Conservation (phyloP, 352 stramenopile species). For the Phytophthora cryptogea region DNA sequence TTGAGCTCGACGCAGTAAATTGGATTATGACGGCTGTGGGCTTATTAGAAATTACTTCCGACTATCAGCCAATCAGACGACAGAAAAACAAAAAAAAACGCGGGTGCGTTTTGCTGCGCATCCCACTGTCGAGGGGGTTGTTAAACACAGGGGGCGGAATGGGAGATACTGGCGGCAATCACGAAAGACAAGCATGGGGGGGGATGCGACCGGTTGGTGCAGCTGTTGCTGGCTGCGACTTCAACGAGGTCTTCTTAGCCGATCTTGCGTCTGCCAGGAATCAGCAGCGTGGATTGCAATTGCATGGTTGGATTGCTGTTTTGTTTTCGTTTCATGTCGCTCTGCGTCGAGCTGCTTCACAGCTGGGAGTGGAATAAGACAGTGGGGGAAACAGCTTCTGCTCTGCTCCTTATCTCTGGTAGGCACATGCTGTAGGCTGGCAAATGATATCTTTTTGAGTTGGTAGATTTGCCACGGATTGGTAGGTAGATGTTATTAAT, state of each 20-base stretch:
- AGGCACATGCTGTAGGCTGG: too few relatives aligned
- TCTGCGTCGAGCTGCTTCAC: not conserved
- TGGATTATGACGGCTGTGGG: conserved; percentile 36
- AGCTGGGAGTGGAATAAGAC: not conserved
- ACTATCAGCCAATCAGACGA: conserved; percentile 11
- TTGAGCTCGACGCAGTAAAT: conserved; percentile 22
- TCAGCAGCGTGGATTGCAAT: not conserved
- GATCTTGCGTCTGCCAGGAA: not conserved
- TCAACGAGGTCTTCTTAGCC: conserved; percentile 14
- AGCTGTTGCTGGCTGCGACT: not conserved
- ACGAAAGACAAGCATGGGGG: not conserved
- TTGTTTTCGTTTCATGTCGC: too few relatives aligned
- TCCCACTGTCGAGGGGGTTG: conserved; percentile 5
- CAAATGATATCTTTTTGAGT: too few relatives aligned
- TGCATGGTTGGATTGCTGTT: too few relatives aligned
- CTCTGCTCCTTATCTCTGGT: too few relatives aligned
- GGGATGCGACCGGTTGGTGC: not conserved
- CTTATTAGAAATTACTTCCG: too few relatives aligned
- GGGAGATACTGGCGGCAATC: not conserved
- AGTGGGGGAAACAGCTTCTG: too few relatives aligned
- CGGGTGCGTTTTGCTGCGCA: conserved; percentile 11
- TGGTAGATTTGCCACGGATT: not conserved
- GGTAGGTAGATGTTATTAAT: too few relatives aligned
- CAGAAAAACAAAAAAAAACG: conserved; percentile 19
- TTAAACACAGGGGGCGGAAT: conserved; percentile 3